Conservation (phyloP, 495 filamentous ascomycete species). For the Penicillium turbatum region DNA sequence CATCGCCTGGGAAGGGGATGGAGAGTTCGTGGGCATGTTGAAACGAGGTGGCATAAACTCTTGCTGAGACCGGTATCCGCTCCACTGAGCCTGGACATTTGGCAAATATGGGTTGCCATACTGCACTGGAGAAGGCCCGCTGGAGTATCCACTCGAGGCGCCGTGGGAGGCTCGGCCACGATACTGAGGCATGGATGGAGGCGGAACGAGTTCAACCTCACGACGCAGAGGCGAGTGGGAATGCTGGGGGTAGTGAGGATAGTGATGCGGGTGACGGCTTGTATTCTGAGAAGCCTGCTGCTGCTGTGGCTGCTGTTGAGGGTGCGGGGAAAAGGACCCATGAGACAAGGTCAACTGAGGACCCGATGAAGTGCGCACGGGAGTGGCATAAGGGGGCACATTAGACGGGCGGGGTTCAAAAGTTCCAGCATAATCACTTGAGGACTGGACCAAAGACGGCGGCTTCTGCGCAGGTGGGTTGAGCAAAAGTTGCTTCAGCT, state of each 20-base stretch:
- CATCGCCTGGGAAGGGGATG: conserved; percentile 24
- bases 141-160: background rate
- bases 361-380: conserved; percentile 35
- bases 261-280: conserved; percentile 11
- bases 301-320: background rate
- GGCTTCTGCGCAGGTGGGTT: conserved; percentile 43
- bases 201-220: conserved; percentile 13
- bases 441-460: conserved; percentile 25
- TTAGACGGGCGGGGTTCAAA: conserved; percentile 16
- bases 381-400: conserved; percentile 37
- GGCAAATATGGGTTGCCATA: conserved; percentile 7
- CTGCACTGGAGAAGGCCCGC: conserved; percentile 6
- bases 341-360: conserved; percentile 28
- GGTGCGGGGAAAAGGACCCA: conserved; percentile 5
- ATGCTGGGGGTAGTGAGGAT: conserved; percentile 20
- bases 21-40: conserved; percentile 20
- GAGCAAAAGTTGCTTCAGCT: conserved; percentile 45
- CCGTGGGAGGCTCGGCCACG: conserved; percentile 5
- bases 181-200: conserved; percentile 7
- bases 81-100: conserved; percentile 7
- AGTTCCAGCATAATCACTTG: conserved; percentile 10
- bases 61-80: conserved; percentile 20
- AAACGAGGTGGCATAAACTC: conserved; percentile 24
- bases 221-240: conserved; percentile 26
- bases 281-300: conserved; percentile 11